Conservation (phyloP, 108 stramenopile genomes). For the Skeletonema tropicum region DNA sequence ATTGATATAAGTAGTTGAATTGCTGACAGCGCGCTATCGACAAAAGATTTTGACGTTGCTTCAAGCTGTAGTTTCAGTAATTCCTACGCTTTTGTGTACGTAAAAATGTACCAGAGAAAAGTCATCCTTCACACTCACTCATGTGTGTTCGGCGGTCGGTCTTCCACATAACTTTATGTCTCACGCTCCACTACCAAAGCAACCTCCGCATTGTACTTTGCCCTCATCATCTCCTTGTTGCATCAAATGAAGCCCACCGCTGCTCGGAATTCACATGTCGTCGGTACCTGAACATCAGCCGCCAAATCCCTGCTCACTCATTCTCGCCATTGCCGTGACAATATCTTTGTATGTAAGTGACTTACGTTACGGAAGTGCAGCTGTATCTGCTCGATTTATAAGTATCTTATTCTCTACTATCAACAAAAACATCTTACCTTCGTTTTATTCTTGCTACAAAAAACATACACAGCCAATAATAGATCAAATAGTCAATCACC, state of each 20-base stretch:
- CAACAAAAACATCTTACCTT: too few species aligned
- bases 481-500: background rate
- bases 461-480: background rate
- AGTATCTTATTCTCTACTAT: too few species aligned
- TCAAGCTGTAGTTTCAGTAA: background rate
- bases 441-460: too few species aligned
- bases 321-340: constrained; percentile 1
- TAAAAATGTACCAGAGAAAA: background rate
- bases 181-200: too few species aligned
- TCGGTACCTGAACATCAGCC: background rate
- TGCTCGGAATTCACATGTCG: background rate
- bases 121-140: background rate
- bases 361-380: too few species aligned
- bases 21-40: too few species aligned
- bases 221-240: background rate
- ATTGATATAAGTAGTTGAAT: too few species aligned
- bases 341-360: constrained; percentile 5
- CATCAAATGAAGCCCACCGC: background rate
- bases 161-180: too few species aligned
- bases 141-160: too few species aligned
- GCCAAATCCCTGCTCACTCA: background rate
- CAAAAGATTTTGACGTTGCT: too few species aligned
- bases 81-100: background rate
- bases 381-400: too few species aligned
- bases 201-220: too few species aligned